Evolutionary conservation across 768 basidiomycete species (phyloP).

Genomic region (Kondoa subrosea): DNA sequence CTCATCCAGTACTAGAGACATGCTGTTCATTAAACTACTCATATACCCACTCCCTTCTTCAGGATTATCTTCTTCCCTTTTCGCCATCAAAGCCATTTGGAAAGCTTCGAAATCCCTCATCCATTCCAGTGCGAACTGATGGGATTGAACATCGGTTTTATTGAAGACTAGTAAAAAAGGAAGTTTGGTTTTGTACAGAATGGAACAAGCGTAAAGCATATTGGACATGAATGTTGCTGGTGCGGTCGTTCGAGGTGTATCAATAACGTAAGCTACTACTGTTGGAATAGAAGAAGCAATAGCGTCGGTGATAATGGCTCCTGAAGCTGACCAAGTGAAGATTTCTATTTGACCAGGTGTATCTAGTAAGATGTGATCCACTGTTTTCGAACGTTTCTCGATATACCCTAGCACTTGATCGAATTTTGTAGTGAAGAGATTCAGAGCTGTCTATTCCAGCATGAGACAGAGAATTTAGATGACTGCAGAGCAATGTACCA

Average conservation of each 20-base stretch:
- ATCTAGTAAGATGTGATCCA: constrained; percentile 91
- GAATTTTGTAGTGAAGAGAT: constrained; percentile 95
- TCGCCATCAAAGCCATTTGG: constrained; percentile 53
- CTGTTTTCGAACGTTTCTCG: constrained; percentile 70
- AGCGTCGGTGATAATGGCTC: constrained; percentile 94
- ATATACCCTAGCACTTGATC: constrained; percentile 85
- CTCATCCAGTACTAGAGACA: constrained; percentile 94
- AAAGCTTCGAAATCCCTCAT: constrained; percentile 96
- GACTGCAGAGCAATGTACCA: too few species aligned
- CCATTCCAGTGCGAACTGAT: constrained; percentile 89
- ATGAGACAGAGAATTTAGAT: too few species aligned
- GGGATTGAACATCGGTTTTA: constrained; percentile 82
- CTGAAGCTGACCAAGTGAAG: constrained; percentile 98
- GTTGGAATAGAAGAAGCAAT: constrained; percentile 83
- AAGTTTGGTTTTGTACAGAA: constrained; percentile 91
- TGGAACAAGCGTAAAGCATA: constrained; percentile 98
- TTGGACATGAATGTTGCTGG: constrained; percentile 99
- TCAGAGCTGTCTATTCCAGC: constrained; percentile 88
- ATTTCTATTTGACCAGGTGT: constrained; percentile 99
- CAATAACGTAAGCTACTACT: constrained; percentile 90
- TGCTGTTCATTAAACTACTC: constrained; percentile 97
- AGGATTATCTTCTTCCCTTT: constrained; percentile 42
- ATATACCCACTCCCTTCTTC: constrained; percentile 84
- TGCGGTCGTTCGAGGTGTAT: constrained; percentile 70
- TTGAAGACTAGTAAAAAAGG: constrained; percentile 98